Evolutionary conservation across 345 rosid species (phyloP), one percentile per base, ranked within the genome.

Genomic region (Angophora floribunda): DNA sequence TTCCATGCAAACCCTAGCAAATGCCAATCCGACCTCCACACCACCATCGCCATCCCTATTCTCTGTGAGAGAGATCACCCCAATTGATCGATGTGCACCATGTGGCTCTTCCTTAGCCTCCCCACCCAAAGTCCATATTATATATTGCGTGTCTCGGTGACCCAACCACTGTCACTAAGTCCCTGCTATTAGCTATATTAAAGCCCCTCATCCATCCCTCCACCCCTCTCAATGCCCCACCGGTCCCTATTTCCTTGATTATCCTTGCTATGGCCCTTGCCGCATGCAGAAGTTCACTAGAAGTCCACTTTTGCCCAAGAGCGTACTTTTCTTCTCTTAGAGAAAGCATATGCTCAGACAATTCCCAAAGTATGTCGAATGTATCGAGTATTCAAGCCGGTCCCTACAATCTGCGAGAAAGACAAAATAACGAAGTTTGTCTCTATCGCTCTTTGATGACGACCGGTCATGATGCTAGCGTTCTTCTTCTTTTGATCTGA

Each of bases 261-360:
- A 67, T 88, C 15, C 79, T 78, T 4, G 88, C 91, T 26, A 93
- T 90, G 4, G 90, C 93, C 65, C 85, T 89, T 9, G 94, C 91
- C 4, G 93, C 95, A 19, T 51, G 14, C 8, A 70, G 51, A 24
- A 91, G 41, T n/a, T 94, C 94, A 24, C 88, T 8, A 70, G 51
- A 24, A 91, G 41, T n/a, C 96, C 95, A n/a, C 88, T 32, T 67
- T 89, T 89, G 10, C 91, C 90, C 4, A 87, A 17, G 22, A 92
- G 57, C 45, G 89, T 92, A 9, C 85, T 88, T 67, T n/a, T 89
- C 86, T 90, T 89, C 16, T 63, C 86, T 22, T 85, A 4, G 2
- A 75, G 87, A 9, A 86, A 85, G n/a, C 90, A 45, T 7, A 87
- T 55, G n/a, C 85, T 85, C 11, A 9, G 11, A 50, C 51, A 50